Base-by-base conservation (phyloP, 352 stramenopile genomes). In the Phytophthora capsici region DNA sequence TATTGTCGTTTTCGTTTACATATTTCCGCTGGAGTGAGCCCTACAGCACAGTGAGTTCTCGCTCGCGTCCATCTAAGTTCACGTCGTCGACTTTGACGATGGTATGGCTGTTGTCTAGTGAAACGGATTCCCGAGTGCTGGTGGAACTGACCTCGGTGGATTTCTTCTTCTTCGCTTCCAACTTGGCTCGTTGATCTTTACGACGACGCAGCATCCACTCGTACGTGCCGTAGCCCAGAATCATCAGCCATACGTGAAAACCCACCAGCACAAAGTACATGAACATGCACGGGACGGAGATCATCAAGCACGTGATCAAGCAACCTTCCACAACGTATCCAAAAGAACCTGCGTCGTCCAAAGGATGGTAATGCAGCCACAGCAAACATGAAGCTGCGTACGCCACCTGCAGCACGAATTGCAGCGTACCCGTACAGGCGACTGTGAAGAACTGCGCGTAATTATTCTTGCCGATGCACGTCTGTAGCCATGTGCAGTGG, bases 371-470 rank as follows among this genome's bases (percentile, higher is more conserved):
- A n/a, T 76, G 49, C 46, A 94, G 68, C 79, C 79, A 92, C 53
- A 78, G 56, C 36, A 91, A 54, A 49, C 77, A 83, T 30, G 84
- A 36, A 12, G 59, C 65, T 12, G 76, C 70, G 46, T 84, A 93
- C 17, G 80, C 37, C 6, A 79, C 74, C 41, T 95, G 86, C 34
- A 81, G 55, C 19, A 91, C 50, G 45, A 93, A 93, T 52, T 95
- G 84, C 19, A 91, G 17, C 1, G 76, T 80, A 13, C 80, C 82
- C 2, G 80, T 85, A 57, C 78, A 80, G 0, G 88, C 88, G 54
- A 96, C 85, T 19, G 81, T 93, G 62, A 94, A 94, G 58, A 96
- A 96, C 47, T 94, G 86, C n/a, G 74, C 84, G 47, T 96, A 96
- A 51, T 96, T 96, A 36, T 74, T 66, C 57, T 84, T 84, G 37